Evolutionary conservation across 192 early-diverging fungal genomes (phyloP).

Genomic region (Dissophora globulifera): DNA sequence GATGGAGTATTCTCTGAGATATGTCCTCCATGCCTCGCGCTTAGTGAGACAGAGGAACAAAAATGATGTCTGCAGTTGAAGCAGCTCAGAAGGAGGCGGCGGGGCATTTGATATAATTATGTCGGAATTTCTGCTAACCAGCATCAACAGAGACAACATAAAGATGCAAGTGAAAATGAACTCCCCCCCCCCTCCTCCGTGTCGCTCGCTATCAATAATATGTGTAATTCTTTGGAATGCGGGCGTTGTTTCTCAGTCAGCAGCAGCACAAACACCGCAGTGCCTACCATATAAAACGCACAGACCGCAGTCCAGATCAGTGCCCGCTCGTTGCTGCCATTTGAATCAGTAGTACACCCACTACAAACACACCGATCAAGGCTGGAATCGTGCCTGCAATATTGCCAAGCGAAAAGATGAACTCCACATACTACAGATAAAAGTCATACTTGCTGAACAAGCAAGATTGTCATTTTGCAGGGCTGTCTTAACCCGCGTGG

Average conservation of each 20-base stretch:
- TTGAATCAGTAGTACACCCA: slow-evolving; percentile 35
- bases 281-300: slow-evolving; percentile 34
- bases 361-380: slow-evolving; percentile 39
- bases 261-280: slow-evolving; percentile 20
- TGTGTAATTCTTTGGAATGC: too few relatives aligned
- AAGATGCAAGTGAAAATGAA: too few relatives aligned
- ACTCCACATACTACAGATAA: slow-evolving; percentile 47
- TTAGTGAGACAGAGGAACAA: neutral
- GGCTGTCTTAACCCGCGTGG: slow-evolving; percentile 30
- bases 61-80: too few relatives aligned
- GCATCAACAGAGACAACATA: too few relatives aligned
- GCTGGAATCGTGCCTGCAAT: slow-evolving; percentile 49
- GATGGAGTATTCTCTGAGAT: too few relatives aligned
- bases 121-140: too few relatives aligned
- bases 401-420: slow-evolving; percentile 53
- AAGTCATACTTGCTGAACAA: slow-evolving; percentile 40
- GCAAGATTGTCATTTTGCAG: neutral
- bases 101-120: too few relatives aligned
- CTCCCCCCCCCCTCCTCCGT: too few relatives aligned
- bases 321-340: slow-evolving; percentile 17
- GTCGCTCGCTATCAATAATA: too few relatives aligned
- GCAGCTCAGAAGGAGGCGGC: too few relatives aligned
- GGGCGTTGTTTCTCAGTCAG: slow-evolving; percentile 14
- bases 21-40: neutral
- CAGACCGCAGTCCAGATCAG: slow-evolving; percentile 41